Conservation (phyloP, 1,139 yeast genomes). For the Suzukiozyma palmioleophila region DNA sequence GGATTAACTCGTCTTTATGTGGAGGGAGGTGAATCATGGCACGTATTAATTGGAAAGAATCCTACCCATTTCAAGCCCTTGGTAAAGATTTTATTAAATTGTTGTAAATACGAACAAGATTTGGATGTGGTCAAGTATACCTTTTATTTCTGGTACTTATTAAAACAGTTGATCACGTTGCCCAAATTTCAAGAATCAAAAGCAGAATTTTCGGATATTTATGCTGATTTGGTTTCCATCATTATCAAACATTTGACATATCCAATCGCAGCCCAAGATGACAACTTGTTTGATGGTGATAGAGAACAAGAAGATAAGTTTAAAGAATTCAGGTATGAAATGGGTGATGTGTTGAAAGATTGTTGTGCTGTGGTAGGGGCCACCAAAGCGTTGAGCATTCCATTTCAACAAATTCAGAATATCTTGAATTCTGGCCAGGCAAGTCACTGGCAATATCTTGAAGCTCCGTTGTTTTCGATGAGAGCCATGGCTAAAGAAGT, state of each 20-base stretch:
- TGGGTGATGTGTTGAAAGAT: slow-evolving; percentile 95
- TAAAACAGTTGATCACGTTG: slow-evolving; percentile 67
- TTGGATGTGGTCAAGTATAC: slow-evolving; percentile 87
- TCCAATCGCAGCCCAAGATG: slow-evolving; percentile 49
- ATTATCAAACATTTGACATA: slow-evolving; percentile 73
- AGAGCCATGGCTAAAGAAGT: slow-evolving; percentile 96
- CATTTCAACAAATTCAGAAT: slow-evolving; percentile 50
- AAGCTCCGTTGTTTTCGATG: slow-evolving; percentile 85
- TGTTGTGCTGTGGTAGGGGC: slow-evolving; percentile 91
- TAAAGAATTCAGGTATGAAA: slow-evolving; percentile 88
- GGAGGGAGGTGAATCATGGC: slow-evolving; percentile 97
- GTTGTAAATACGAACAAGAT: slow-evolving; percentile 65
- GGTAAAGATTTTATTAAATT: slow-evolving; percentile 67
- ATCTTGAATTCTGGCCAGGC: slow-evolving; percentile 29
- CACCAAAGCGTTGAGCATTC: slow-evolving; percentile 57
- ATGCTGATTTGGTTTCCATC: slow-evolving; percentile 58
- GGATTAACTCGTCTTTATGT: slow-evolving; percentile 76
- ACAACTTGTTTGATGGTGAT: slow-evolving; percentile 50
- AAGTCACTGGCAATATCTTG: slow-evolving; percentile 76
- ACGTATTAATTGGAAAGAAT: slow-evolving; percentile 70
- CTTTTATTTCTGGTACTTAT: slow-evolving; percentile 85
- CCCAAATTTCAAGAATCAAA: slow-evolving; percentile 63
- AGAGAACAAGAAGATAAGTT: slow-evolving; percentile 89
- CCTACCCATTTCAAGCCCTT: slow-evolving; percentile 70
- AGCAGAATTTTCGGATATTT: slow-evolving; percentile 54